phyloP scores from a whole-genome alignment of 2,329 filamentous ascomycete genomes.

The Hymenoscyphus scutula region DNA sequence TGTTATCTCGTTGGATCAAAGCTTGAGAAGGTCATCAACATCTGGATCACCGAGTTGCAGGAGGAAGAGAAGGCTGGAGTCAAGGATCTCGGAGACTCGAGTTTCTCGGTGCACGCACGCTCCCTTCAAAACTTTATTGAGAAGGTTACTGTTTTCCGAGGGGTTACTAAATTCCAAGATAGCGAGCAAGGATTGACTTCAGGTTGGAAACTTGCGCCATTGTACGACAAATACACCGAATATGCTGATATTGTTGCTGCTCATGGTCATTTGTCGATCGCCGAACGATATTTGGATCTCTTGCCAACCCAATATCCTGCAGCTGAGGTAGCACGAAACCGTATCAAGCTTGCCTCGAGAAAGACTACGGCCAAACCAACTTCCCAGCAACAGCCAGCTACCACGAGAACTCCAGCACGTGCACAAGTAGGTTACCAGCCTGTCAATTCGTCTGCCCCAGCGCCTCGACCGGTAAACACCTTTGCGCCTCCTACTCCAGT shows the following conservation, averaged over 20 bases:
- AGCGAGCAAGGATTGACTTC: slow-evolving; percentile 65
- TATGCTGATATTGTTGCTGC: slow-evolving; percentile 93
- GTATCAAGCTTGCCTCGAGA: slow-evolving; percentile 80
- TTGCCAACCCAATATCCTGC: slow-evolving; percentile 80
- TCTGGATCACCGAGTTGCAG: slow-evolving; percentile 88
- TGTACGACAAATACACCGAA: slow-evolving; percentile 95
- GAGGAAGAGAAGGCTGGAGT: slow-evolving; percentile 77
- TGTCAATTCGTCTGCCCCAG: slow-evolving; percentile 40
- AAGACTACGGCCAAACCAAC: slow-evolving; percentile 48
- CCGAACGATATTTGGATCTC: slow-evolving; percentile 87
- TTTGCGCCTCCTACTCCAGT: slow-evolving; percentile 38
- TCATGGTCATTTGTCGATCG: slow-evolving; percentile 81
- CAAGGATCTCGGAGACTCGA: slow-evolving; percentile 70
- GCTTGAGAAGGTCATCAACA: slow-evolving; percentile 91
- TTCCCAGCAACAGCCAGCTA: slow-evolving; percentile 35
- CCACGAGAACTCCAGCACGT: slow-evolving; percentile 44
- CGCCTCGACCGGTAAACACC: slow-evolving; percentile 37
- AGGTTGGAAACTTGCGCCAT: slow-evolving; percentile 82
- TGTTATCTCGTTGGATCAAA: slow-evolving; percentile 96
- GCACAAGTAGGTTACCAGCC: slow-evolving; percentile 49
- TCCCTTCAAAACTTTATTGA: slow-evolving; percentile 93
- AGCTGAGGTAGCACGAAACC: slow-evolving; percentile 80
- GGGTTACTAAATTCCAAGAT: slow-evolving; percentile 90
- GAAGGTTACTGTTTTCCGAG: slow-evolving; percentile 95
- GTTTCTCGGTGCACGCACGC: slow-evolving; percentile 87